Percentiles rank a stretch among this genome's conserved stretches.
Conservation (phyloP, 2,329 filamentous ascomycete species). For the Clonostachys sp. region DNA sequence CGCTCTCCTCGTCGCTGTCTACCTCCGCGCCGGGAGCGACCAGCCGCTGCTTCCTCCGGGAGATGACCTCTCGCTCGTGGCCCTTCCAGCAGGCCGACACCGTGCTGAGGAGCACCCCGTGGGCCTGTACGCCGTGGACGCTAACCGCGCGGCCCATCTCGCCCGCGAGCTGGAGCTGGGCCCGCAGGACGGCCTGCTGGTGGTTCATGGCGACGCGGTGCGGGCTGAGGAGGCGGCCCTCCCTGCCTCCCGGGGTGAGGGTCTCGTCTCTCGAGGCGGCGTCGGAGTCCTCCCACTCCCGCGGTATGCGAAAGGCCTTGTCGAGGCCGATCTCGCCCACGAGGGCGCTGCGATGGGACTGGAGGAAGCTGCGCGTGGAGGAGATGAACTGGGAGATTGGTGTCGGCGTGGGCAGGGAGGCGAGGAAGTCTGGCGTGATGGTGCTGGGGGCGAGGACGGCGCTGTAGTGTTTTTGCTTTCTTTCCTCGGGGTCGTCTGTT, state of each 20-base stretch:
- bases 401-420: slow-evolving; percentile 52
- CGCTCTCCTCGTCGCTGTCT: slow-evolving; percentile 17
- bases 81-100: slow-evolving; percentile 66
- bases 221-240: slow-evolving; percentile 63
- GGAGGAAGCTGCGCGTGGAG: slow-evolving; percentile 50
- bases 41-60: slow-evolving; percentile 45
- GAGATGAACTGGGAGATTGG: slow-evolving; percentile 54
- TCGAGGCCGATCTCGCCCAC: slow-evolving; percentile 78
- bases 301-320: slow-evolving; percentile 70
- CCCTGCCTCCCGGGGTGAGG: slow-evolving; percentile 65
- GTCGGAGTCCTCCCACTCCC: slow-evolving; percentile 40
- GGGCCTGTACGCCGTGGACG: slow-evolving; percentile 72
- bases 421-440: slow-evolving; percentile 32
- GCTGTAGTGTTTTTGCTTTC: slow-evolving; percentile 57
- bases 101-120: slow-evolving; percentile 64
- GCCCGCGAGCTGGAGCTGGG: slow-evolving; percentile 69
- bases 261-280: slow-evolving; percentile 14
- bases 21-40: slow-evolving; percentile 37
- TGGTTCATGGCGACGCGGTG: slow-evolving; percentile 65
- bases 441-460: slow-evolving; percentile 44
- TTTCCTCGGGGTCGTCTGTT: slow-evolving; percentile 11
- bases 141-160: slow-evolving; percentile 61
- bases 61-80: slow-evolving; percentile 57
- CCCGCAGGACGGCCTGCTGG: slow-evolving; percentile 60
- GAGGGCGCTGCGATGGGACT: slow-evolving; percentile 56